These are phyloP conservation scores for Rhynchospora breviuscula DNA, from an alignment of 176 grass and related monocot genomes.

Conservation along the genomic window DNA sequence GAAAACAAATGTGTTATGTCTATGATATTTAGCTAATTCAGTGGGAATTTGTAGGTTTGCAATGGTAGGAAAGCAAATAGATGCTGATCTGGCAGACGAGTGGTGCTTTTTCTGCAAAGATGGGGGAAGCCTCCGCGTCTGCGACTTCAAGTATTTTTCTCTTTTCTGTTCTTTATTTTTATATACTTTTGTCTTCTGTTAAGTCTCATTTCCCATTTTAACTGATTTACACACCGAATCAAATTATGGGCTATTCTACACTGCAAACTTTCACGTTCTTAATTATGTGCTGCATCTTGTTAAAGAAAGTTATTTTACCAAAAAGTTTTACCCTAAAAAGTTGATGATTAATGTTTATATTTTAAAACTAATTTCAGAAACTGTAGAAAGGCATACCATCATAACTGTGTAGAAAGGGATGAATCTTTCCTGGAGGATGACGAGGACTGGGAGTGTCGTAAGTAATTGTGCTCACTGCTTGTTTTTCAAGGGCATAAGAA, in stretches of 20 bases:
- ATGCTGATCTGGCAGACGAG: slow-evolving; percentile 43
- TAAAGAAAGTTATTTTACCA: background rate
- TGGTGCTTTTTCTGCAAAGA: slow-evolving; percentile 86
- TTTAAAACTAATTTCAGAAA: slow-evolving; percentile 39
- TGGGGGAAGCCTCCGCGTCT: slow-evolving; percentile 45
- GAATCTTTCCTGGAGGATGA: slow-evolving; percentile 28
- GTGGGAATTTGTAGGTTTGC: background rate
- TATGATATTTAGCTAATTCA: background rate
- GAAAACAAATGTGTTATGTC: background rate
- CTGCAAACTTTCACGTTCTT: background rate
- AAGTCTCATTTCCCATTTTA: background rate
- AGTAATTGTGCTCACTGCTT: slow-evolving; percentile 24
- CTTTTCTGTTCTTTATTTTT: background rate
- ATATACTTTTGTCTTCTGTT: background rate
- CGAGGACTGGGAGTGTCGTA: slow-evolving; percentile 53
- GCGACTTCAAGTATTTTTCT: slow-evolving; percentile 47
- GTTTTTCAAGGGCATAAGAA: background rate
- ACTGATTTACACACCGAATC: background rate
- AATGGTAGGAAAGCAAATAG: slow-evolving; percentile 22
- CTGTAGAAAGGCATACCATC: slow-evolving; percentile 78
- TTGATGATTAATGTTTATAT: slow-evolving; percentile 16
- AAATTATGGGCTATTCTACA: background rate
- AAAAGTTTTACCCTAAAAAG: background rate
- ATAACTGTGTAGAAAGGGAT: slow-evolving; percentile 33
- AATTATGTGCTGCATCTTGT: background rate